phyloP scores from a whole-genome alignment of 805 yeast genomes.

The Saturnispora mendoncae region DNA sequence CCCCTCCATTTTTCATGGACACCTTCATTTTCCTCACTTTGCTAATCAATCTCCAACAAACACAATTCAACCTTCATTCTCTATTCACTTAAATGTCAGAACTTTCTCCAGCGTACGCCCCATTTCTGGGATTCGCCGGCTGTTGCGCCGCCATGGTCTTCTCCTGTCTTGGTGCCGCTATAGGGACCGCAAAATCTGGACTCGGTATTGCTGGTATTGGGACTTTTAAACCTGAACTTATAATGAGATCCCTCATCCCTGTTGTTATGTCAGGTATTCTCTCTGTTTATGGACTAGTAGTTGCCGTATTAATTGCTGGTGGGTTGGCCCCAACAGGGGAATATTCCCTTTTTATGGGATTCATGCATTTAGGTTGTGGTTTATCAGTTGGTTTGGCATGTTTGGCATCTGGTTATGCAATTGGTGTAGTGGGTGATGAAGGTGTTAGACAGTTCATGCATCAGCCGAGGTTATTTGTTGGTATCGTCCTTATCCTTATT shows the following conservation, averaged over 20 bases:
- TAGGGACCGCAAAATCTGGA: slow-evolving; percentile 97
- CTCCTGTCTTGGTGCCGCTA: slow-evolving; percentile 96
- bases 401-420: slow-evolving; percentile 93
- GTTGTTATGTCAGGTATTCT: slow-evolving; percentile 98
- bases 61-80: background rate
- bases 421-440: slow-evolving; percentile 98
- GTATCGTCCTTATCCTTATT: slow-evolving; percentile 94
- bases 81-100: slow-evolving; percentile 4
- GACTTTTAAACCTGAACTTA: slow-evolving; percentile 92
- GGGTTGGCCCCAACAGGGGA: slow-evolving; percentile 69
- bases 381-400: slow-evolving; percentile 94
- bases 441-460: slow-evolving; percentile 98
- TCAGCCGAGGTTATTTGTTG: slow-evolving; percentile 95
- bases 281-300: slow-evolving; percentile 95
- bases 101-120: slow-evolving; percentile 79
- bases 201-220: slow-evolving; percentile 98
- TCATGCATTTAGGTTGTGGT: slow-evolving; percentile 96
- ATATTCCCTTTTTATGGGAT: slow-evolving; percentile 89
- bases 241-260: slow-evolving; percentile 92
- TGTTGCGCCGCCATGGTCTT: slow-evolving; percentile 89
- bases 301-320: slow-evolving; percentile 90
- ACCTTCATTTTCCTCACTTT: background rate
- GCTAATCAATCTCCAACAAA: too few relatives aligned
- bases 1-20: too few relatives aligned
- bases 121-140: slow-evolving; percentile 96